phyloP scores from a whole-genome alignment of 306 rosid genomes.

The Pterocarpus macrocarpus region DNA sequence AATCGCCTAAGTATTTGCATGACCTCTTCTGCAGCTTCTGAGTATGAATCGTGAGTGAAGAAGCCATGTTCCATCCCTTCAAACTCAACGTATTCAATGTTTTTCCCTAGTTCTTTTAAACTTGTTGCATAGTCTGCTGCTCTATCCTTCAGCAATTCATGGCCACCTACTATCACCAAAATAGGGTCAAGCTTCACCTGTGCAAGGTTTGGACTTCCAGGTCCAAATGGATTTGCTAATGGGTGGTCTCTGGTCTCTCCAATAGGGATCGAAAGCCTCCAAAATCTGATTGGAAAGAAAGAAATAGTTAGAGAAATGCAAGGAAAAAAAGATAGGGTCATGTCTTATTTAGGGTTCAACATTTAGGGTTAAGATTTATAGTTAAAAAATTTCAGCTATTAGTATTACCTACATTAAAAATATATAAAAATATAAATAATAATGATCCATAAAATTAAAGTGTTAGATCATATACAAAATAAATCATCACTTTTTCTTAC shows the following conservation, averaged over 20 bases:
- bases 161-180: slow-evolving; percentile 69
- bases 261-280: slow-evolving; percentile 76
- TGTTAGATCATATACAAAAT: no score
- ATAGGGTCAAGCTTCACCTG: slow-evolving; percentile 63
- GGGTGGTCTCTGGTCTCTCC: slow-evolving; percentile 82
- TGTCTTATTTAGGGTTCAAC: no score
- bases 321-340: not conserved
- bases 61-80: slow-evolving; percentile 78
- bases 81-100: slow-evolving; percentile 67
- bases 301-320: not conserved
- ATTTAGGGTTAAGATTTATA: no score
- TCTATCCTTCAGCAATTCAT: slow-evolving; percentile 77
- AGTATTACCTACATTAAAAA: no score
- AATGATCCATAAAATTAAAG: no score
- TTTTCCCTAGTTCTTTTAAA: slow-evolving; percentile 65
- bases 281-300: slow-evolving; percentile 58
- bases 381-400: no score
- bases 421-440: no score
- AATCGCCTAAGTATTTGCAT: slow-evolving; percentile 60
- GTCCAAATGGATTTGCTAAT: slow-evolving; percentile 79
- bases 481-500: no score
- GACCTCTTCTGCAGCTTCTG: slow-evolving; percentile 53
- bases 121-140: slow-evolving; percentile 60
- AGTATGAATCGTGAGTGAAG: slow-evolving; percentile 61
- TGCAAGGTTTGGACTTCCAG: slow-evolving; percentile 60